phyloP scores from a whole-genome alignment of 352 stramenopile species.

The Pythium rishiriense region DNA sequence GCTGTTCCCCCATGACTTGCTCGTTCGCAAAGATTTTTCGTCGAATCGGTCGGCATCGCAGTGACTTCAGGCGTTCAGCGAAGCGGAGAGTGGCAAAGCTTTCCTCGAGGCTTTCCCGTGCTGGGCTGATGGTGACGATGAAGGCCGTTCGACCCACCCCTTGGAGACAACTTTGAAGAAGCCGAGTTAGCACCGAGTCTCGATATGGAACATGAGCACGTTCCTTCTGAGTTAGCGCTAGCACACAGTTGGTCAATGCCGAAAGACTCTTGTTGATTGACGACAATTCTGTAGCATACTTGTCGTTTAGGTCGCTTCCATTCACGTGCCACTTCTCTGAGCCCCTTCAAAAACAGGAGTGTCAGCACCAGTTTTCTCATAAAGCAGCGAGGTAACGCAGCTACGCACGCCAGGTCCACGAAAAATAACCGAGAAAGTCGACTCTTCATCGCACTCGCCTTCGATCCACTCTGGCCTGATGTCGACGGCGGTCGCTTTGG shows the following conservation, averaged over 20 bases:
- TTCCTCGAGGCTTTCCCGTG: constrained; percentile 56
- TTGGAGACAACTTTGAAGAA: constrained; percentile 69
- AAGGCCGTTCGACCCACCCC: constrained; percentile 53
- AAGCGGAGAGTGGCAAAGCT: constrained; percentile 74
- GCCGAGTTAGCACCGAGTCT: constrained; percentile 65
- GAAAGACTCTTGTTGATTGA: constrained; percentile 81
- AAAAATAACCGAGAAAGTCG: constrained; percentile 64
- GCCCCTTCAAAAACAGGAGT: constrained; percentile 31
- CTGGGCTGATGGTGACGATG: constrained; percentile 66
- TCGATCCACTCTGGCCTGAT: background rate
- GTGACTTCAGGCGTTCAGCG: constrained; percentile 58
- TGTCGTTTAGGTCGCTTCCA: constrained; percentile 54
- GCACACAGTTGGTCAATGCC: constrained; percentile 73
- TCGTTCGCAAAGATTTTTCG: constrained; percentile 55
- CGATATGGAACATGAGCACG: constrained; percentile 61
- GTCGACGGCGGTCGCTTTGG: constrained; percentile 2
- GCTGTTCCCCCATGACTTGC: constrained; percentile 46
- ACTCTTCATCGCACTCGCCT: constrained; percentile 21
- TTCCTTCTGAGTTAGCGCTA: constrained; percentile 61
- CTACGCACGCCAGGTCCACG: constrained; percentile 64
- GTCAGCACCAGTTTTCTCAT: background rate
- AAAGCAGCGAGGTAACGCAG: background rate
- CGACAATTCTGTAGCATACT: constrained; percentile 59
- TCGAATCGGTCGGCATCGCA: constrained; percentile 56
- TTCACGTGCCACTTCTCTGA: constrained; percentile 72